Evolutionary conservation across 306 rosid species (phyloP).

Genomic region (Trifolium dubium): DNA sequence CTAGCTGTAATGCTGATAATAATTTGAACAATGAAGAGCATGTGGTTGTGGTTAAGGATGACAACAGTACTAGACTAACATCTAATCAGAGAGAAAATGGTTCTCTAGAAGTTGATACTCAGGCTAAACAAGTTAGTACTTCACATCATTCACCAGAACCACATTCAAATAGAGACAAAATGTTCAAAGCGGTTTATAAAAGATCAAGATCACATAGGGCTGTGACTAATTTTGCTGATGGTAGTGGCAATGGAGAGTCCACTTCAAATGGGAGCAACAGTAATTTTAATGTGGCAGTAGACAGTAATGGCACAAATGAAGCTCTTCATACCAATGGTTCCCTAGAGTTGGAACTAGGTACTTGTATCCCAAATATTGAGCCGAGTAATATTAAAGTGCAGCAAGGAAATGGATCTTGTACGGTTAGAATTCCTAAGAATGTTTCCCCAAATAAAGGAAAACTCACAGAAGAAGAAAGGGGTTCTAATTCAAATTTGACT

Average conservation of each 20-base stretch:
- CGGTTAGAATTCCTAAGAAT: slow-evolving; percentile 52
- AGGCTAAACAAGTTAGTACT: slow-evolving; percentile 45
- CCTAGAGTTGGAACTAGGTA: slow-evolving; percentile 52
- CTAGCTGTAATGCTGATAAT: slow-evolving; percentile 47
- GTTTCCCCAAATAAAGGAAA: slow-evolving; percentile 53
- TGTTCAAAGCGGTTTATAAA: slow-evolving; percentile 79
- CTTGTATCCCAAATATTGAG: slow-evolving; percentile 49
- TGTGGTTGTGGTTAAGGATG: slow-evolving; percentile 48
- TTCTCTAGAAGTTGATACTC: slow-evolving; percentile 50
- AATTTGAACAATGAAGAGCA: slow-evolving; percentile 46
- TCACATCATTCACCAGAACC: slow-evolving; percentile 54
- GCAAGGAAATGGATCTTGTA: slow-evolving; percentile 56
- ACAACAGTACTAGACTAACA: slow-evolving; percentile 39
- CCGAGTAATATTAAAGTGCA: slow-evolving; percentile 47
- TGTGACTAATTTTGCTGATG: slow-evolving; percentile 53
- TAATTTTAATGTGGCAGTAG: slow-evolving; percentile 50
- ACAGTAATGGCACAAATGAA: slow-evolving; percentile 56
- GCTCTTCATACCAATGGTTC: slow-evolving; percentile 55
- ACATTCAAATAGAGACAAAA: slow-evolving; percentile 58
- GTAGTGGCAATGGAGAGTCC: slow-evolving; percentile 60
- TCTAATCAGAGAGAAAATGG: slow-evolving; percentile 56
- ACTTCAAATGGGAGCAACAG: slow-evolving; percentile 61
- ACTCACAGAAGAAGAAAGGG: slow-evolving; percentile 61
- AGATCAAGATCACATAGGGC: slow-evolving; percentile 73
- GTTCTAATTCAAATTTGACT: slow-evolving; percentile 71